These are phyloP conservation scores for Geosmithia putterillii DNA, from an alignment of 2,329 filamentous ascomycete species.

Conservation along the genomic window DNA sequence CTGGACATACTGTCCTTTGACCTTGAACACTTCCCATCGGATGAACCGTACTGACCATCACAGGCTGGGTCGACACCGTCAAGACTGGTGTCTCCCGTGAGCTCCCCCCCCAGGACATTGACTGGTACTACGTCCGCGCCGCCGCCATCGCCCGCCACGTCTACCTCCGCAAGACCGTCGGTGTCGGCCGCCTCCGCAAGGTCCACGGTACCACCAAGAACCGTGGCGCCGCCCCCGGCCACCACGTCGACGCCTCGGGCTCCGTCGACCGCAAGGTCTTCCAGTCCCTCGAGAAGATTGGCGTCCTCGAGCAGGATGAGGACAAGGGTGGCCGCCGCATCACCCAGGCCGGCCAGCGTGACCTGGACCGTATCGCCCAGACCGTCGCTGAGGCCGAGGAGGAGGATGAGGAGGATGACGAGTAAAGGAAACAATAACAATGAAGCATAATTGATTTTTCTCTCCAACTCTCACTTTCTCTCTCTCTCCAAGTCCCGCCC, in stretches of 20 bases:
- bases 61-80: constrained; percentile 98
- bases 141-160: constrained; percentile 94
- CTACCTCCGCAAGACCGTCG: constrained; percentile 99
- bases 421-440: constrained; percentile 33
- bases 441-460: background rate
- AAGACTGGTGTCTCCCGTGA: constrained; percentile 97
- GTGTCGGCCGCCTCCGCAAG: constrained; percentile 95
- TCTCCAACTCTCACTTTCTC: too few relatives aligned
- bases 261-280: constrained; percentile 95
- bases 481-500: too few relatives aligned
- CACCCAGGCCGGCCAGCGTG: constrained; percentile 95
- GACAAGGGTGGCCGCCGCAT: constrained; percentile 98
- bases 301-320: constrained; percentile 93
- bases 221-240: constrained; percentile 79
- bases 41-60: background rate
- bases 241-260: constrained; percentile 93
- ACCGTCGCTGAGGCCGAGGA: constrained; percentile 64
- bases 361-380: constrained; percentile 92
- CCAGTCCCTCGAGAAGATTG: constrained; percentile 98
- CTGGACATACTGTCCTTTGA: background rate
- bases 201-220: constrained; percentile 95
- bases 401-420: constrained; percentile 52
- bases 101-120: constrained; percentile 93
- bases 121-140: constrained; percentile 91
- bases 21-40: background rate